These are phyloP conservation scores for Mucor plumbeus DNA, from an alignment of 371 early-diverging fungal species.

Conservation along the genomic window DNA sequence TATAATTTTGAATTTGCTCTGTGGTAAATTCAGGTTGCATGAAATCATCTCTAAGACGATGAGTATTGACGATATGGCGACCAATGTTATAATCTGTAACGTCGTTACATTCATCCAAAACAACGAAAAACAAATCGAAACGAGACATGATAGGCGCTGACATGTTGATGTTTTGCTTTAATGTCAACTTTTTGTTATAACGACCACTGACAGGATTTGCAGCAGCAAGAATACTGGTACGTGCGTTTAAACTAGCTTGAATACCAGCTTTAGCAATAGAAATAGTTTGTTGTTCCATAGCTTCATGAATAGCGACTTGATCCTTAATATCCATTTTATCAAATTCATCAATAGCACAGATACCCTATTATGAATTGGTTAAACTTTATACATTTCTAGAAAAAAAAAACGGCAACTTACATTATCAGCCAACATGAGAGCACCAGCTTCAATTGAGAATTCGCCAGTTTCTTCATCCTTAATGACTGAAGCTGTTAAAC, in stretches of 20 bases:
- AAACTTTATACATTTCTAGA: not conserved
- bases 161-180: constrained; percentile 98
- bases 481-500: constrained; percentile 98
- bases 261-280: constrained; percentile 99
- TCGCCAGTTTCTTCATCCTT: constrained; percentile 99
- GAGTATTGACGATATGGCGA: constrained; percentile 93
- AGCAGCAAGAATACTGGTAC: constrained; percentile 98
- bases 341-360: constrained; percentile 99
- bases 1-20: constrained; percentile 83
- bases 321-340: constrained; percentile 99
- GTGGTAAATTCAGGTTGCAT: constrained; percentile 76
- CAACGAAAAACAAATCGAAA: constrained; percentile 99
- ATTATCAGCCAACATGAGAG: constrained; percentile 99
- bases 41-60: constrained; percentile 77
- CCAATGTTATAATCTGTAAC: constrained; percentile 94
- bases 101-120: constrained; percentile 95
- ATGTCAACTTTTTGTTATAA: constrained; percentile 93
- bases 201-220: constrained; percentile 99
- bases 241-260: constrained; percentile 98
- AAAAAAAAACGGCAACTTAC: constrained; percentile 43
- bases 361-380: constrained; percentile 65
- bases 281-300: constrained; percentile 99
- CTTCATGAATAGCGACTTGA: constrained; percentile 99
- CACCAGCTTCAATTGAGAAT: constrained; percentile 99
- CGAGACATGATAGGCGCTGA: constrained; percentile 99